Base-by-base conservation (phyloP, 2,329 filamentous ascomycete species). In the Apiospora pterosperma region DNA sequence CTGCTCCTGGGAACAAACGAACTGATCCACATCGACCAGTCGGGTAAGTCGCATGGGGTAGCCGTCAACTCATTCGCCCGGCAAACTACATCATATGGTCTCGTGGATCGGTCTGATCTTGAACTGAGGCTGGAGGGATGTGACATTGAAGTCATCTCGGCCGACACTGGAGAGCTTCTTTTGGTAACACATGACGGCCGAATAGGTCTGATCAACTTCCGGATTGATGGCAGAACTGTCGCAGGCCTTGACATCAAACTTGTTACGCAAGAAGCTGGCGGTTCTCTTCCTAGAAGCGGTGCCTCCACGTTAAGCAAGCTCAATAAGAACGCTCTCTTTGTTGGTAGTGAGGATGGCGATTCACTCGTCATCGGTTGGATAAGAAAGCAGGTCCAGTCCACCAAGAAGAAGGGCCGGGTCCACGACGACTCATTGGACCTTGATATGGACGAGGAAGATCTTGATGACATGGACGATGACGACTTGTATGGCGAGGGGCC, bases 11-110 rank as follows among this genome's bases (percentile, higher is more conserved):
- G 96, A 34, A 85, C 86, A 59, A 98, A 99, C 74, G 93, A 97
- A 74, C 79, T 99, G 67, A 92, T 99, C 66, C 96, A 99, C 76
- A 89, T 99, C 69, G 95, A 98, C 74, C 96, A 99, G 81, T 93
- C 93, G 12, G 96, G 96, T 36, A 97, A 97, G 76, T 87, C 93
- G 14, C 97, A 93, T 72, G 95, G 93, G 2, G 91, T 98, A 65
- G 95, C 91, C 4, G 92, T 99, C 68, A 99, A 99, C 73, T 87
- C 92, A 38, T 96, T 97, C 78, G 90, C 94, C 5, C 92, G 90
- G 75, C 87, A 92, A 67, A 87, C 88, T 68, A 97, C 95, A 2
- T 87, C 90, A 0, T 98, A 97, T 72, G 87, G 90, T 61, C 88
- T 99, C 75, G 85, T 87, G 5, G 96, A 99, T 75, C 95, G 97